Conservation (phyloP, 2,329 filamentous ascomycete species). For the Intubia oerlemansii region DNA sequence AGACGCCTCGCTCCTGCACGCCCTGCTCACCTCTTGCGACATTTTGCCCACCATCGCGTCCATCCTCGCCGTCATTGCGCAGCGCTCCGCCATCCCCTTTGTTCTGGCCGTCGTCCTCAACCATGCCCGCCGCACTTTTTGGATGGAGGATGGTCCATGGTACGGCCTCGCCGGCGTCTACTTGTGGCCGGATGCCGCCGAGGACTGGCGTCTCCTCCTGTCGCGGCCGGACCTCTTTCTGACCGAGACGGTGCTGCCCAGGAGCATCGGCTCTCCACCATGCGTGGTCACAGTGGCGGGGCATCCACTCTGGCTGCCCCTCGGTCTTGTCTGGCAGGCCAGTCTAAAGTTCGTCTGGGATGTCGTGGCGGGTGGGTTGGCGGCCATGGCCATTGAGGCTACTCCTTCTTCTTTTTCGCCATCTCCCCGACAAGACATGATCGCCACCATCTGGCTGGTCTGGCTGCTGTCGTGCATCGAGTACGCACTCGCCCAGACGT, state of each 20-base stretch:
- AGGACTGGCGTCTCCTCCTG: conserved; percentile 8
- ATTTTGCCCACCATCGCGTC: conserved; percentile 6
- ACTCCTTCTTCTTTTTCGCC: too few species aligned
- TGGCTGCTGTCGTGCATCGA: conserved; percentile 12
- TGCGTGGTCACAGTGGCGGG: too few species aligned
- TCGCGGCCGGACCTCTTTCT: conserved; percentile 16
- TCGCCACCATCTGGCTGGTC: conserved; percentile 7
- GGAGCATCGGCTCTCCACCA: too few species aligned
- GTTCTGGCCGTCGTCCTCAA: conserved; percentile 14
- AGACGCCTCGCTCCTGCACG: background rate
- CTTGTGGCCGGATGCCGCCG: background rate
- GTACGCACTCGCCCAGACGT: conserved; percentile 11
- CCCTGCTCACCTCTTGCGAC: too few species aligned
- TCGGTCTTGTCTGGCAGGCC: background rate
- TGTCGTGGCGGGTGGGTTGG: conserved; percentile 4
- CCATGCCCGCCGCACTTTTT: conserved; percentile 17
- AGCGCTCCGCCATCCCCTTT: conserved; percentile 9
- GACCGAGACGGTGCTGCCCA: conserved; percentile 8
- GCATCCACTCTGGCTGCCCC: too few species aligned
- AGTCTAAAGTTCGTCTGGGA: conserved; percentile 8
- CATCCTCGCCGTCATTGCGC: conserved; percentile 11
- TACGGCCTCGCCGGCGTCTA: conserved; percentile 9
- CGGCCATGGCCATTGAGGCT: too few species aligned
- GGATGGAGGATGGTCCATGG: too few species aligned
- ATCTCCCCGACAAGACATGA: conserved; percentile 1